A percentile compares a stretch with the other conserved stretches of the same genome.
Conservation (phyloP, 306 rosid genomes). For the Cicer chorassanicum region DNA sequence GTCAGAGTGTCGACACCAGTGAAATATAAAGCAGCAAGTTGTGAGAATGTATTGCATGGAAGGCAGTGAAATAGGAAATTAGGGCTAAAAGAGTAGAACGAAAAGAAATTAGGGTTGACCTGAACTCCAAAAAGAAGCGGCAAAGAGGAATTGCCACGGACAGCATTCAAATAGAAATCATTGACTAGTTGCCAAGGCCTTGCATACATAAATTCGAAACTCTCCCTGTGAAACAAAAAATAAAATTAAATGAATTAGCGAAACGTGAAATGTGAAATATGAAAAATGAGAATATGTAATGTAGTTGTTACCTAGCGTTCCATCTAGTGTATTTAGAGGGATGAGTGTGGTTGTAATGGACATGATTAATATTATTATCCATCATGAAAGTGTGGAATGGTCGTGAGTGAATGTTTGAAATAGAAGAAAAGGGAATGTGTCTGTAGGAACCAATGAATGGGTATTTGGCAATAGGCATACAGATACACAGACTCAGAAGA, state of each 20-base stretch:
- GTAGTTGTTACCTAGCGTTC: constrained; percentile 62
- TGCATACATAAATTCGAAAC: constrained; percentile 72
- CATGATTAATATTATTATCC: not conserved
- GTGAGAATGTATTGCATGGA: not conserved
- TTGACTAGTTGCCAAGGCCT: constrained; percentile 79
- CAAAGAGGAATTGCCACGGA: constrained; percentile 54
- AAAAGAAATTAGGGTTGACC: constrained; percentile 32
- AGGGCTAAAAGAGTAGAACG: not conserved
- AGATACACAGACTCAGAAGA: not conserved
- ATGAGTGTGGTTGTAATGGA: constrained; percentile 74
- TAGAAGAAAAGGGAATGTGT: not conserved
- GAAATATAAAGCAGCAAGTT: not conserved
- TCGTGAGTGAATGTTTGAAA: not conserved
- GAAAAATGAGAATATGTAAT: not conserved
- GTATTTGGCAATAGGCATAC: not conserved
- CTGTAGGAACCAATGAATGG: constrained; percentile 1
- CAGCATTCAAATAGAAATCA: constrained; percentile 64
- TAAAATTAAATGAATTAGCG: not conserved
- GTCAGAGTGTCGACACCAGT: too few relatives aligned
- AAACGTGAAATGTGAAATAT: not conserved
- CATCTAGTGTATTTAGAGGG: constrained; percentile 70
- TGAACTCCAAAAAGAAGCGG: constrained; percentile 55
- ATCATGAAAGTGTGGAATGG: too few relatives aligned
- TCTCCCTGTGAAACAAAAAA: constrained; percentile 55
- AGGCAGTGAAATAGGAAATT: constrained; percentile 19